phyloP scores from a whole-genome alignment of 352 stramenopile genomes.

The Pythium aquatile region DNA sequence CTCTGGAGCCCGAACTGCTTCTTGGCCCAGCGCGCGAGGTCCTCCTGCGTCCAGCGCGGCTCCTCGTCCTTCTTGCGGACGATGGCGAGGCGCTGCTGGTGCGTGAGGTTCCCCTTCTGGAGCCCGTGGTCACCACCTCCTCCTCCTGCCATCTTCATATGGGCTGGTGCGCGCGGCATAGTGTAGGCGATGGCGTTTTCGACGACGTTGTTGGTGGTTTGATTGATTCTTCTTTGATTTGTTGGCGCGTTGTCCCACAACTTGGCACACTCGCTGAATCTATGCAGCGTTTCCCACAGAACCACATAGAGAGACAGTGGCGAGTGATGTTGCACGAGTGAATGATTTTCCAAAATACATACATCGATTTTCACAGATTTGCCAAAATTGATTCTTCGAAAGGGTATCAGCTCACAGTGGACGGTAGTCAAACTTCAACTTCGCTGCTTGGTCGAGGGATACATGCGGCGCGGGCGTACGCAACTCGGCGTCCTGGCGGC shows the following conservation, averaged over 20 bases:
- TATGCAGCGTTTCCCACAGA: neutral
- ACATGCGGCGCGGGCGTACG: slow-evolving; percentile 27
- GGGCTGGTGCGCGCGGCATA: slow-evolving; percentile 12
- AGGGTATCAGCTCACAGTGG: neutral
- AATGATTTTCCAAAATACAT: slow-evolving; percentile 17
- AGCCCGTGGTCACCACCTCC: slow-evolving; percentile 7
- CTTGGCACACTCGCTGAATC: slow-evolving; percentile 5
- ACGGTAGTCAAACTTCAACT: slow-evolving; percentile 30
- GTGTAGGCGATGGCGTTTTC: slow-evolving; percentile 10
- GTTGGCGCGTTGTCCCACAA: slow-evolving; percentile 5
- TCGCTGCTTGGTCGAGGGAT: slow-evolving; percentile 21
- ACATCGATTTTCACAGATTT: slow-evolving; percentile 18
- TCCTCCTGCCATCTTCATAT: neutral
- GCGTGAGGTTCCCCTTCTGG: slow-evolving; percentile 54
- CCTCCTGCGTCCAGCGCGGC: slow-evolving; percentile 50
- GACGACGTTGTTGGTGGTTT: neutral
- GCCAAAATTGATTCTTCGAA: slow-evolving; percentile 8
- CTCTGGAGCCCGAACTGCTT: slow-evolving; percentile 46
- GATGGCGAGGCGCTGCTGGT: slow-evolving; percentile 57
- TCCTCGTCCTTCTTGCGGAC: slow-evolving; percentile 56
- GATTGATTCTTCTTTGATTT: neutral
- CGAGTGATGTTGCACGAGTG: neutral
- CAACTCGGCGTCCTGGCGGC: slow-evolving; percentile 23
- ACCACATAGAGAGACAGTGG: slow-evolving; percentile 14
- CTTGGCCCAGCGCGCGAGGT: slow-evolving; percentile 50